phyloP scores from a whole-genome alignment of 106 monocot genomes.

The Hemerocallis citrina region DNA sequence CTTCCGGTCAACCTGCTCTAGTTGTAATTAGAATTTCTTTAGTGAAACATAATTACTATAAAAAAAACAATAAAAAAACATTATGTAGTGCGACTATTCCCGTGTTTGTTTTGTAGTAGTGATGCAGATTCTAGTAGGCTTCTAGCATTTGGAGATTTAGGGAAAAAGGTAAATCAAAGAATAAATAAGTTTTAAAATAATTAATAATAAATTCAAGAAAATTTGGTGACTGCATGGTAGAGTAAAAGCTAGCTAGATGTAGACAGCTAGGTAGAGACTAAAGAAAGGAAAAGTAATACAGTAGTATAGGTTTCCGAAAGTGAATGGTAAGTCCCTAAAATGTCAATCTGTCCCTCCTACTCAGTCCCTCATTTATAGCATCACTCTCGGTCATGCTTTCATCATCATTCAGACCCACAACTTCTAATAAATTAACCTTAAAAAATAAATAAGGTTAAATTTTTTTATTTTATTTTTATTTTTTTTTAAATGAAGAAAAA shows the following conservation, averaged over 20 bases:
- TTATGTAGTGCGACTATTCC: background rate
- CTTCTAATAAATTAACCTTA: background rate
- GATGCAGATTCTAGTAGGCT: no score
- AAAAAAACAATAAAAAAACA: background rate
- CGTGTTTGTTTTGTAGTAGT: no score
- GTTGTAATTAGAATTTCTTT: no score
- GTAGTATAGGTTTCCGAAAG: conserved; percentile 56
- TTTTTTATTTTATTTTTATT: background rate
- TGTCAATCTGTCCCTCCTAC: conserved; percentile 20
- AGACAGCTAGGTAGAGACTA: no score
- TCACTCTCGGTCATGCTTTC: background rate
- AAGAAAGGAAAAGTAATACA: conserved; percentile 26
- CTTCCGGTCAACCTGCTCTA: conserved; percentile 73
- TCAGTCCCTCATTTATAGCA: conserved; percentile 20
- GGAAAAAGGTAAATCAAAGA: no score
- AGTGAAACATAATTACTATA: no score
- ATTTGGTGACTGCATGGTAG: conserved; percentile 19
- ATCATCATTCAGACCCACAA: conserved; percentile 21
- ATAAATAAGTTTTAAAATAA: background rate
- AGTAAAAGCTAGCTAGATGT: no score
- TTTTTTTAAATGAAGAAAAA: background rate
- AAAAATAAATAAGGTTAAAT: no score
- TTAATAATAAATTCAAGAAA: background rate
- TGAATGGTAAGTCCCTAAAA: conserved; percentile 27
- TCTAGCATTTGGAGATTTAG: no score